phyloP scores from a whole-genome alignment of 306 rosid species.

The Albizia julibrissin region DNA sequence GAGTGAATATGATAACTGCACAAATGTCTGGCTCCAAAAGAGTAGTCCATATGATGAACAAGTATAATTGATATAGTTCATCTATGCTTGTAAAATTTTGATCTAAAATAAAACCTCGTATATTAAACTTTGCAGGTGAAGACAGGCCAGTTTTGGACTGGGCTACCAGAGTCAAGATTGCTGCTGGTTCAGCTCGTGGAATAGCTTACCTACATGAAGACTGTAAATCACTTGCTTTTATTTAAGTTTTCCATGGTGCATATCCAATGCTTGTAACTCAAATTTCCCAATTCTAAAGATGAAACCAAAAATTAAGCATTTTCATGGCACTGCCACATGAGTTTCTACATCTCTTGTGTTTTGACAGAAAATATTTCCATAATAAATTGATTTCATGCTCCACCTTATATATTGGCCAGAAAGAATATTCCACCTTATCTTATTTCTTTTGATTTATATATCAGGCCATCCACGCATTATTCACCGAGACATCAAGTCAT shows the following conservation, averaged over 20 bases:
- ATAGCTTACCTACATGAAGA: slow-evolving; percentile 97
- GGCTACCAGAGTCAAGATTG: slow-evolving; percentile 85
- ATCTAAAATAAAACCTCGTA: slow-evolving; percentile 17
- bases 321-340: background rate
- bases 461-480: slow-evolving; percentile 99
- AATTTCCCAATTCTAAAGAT: slow-evolving; percentile 1
- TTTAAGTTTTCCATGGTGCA: slow-evolving; percentile 5
- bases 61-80: background rate
- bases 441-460: slow-evolving; percentile 33
- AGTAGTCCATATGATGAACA: background rate
- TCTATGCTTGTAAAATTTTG: slow-evolving; percentile 9
- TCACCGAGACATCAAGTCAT: slow-evolving; percentile 97
- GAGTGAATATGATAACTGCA: background rate
- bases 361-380: background rate
- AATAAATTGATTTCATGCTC: background rate
- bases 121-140: slow-evolving; percentile 45
- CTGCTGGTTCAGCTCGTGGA: slow-evolving; percentile 97
- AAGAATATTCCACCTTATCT: background rate
- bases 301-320: background rate
- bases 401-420: background rate
- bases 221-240: slow-evolving; percentile 58
- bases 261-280: background rate
- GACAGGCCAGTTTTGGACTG: slow-evolving; percentile 68
- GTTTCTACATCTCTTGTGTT: slow-evolving; percentile 8
- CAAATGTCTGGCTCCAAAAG: background rate